Evolutionary conservation across 2,329 filamentous ascomycete species (phyloP).

Genomic region (Penicillium sp.): DNA sequence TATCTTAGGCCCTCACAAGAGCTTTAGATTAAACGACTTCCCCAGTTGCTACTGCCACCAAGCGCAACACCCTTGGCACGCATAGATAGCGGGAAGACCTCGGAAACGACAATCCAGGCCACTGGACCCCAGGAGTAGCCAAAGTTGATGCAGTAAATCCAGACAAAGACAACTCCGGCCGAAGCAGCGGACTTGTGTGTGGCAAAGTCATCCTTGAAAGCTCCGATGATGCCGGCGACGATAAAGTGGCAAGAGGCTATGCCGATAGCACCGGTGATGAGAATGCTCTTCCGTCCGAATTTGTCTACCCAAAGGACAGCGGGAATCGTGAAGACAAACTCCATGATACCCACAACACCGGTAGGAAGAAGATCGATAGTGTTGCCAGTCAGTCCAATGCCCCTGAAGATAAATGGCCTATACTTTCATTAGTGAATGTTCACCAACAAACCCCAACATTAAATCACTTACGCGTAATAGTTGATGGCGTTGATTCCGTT

Average conservation of each 20-base stretch:
- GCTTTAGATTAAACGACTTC: slow-evolving; percentile 15
- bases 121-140: slow-evolving; percentile 70
- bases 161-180: slow-evolving; percentile 63
- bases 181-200: slow-evolving; percentile 67
- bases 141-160: slow-evolving; percentile 75
- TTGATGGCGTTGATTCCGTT: slow-evolving; percentile 26
- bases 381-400: slow-evolving; percentile 36
- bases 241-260: slow-evolving; percentile 73
- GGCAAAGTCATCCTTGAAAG: slow-evolving; percentile 63
- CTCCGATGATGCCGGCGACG: slow-evolving; percentile 70
- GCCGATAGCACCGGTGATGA: slow-evolving; percentile 62
- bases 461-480: slow-evolving; percentile 19
- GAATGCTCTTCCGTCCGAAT: slow-evolving; percentile 40
- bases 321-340: slow-evolving; percentile 39
- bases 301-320: slow-evolving; percentile 43
- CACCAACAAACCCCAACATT: no score
- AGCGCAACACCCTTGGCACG: slow-evolving; percentile 68
- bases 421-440: neutral
- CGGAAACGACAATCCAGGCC: slow-evolving; percentile 75
- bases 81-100: slow-evolving; percentile 75
- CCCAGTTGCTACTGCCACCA: slow-evolving; percentile 56
- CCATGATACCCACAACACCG: slow-evolving; percentile 39
- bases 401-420: slow-evolving; percentile 32
- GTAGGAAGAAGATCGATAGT: slow-evolving; percentile 38
- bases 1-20: neutral